A percentile compares a stretch with the other conserved stretches of the same genome.
Evolutionary conservation across 352 stramenopile species (phyloP).

Genomic region (Globisporangium parvum): DNA sequence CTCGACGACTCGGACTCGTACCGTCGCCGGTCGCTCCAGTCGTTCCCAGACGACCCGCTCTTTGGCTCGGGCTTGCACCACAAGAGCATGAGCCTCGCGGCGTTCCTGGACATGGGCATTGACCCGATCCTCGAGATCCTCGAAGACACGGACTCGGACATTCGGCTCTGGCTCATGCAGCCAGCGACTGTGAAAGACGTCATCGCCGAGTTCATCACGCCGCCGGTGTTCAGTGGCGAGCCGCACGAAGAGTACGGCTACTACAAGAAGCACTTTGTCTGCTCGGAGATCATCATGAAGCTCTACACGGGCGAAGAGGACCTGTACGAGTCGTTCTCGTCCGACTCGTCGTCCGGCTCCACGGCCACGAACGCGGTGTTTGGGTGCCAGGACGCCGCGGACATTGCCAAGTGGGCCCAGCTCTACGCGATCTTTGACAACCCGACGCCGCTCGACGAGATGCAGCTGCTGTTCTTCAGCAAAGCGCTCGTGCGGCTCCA

Average conservation of each 20-base stretch:
- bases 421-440: conserved; percentile 82
- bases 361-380: conserved; percentile 61
- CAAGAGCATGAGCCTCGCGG: conserved; percentile 61
- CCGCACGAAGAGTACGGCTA: conserved; percentile 86
- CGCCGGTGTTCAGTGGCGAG: conserved; percentile 60
- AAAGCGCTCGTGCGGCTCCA: conserved; percentile 84
- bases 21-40: conserved; percentile 65
- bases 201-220: conserved; percentile 74
- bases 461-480: conserved; percentile 85
- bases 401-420: conserved; percentile 76
- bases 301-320: conserved; percentile 86
- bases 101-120: conserved; percentile 79
- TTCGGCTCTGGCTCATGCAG: conserved; percentile 80
- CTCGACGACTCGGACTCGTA: conserved; percentile 69
- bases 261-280: conserved; percentile 87
- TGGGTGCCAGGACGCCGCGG: conserved; percentile 64
- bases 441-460: conserved; percentile 71
- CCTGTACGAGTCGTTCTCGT: conserved; percentile 86
- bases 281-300: conserved; percentile 89
- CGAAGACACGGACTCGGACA: conserved; percentile 81
- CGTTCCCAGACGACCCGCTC: conserved; percentile 63
- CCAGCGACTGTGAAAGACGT: conserved; percentile 72
- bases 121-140: conserved; percentile 82
- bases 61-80: conserved; percentile 33
- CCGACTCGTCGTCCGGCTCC: conserved; percentile 71